Evolutionary conservation across 352 stramenopile genomes (phyloP).

Genomic region (Aphanomyces invadans): DNA sequence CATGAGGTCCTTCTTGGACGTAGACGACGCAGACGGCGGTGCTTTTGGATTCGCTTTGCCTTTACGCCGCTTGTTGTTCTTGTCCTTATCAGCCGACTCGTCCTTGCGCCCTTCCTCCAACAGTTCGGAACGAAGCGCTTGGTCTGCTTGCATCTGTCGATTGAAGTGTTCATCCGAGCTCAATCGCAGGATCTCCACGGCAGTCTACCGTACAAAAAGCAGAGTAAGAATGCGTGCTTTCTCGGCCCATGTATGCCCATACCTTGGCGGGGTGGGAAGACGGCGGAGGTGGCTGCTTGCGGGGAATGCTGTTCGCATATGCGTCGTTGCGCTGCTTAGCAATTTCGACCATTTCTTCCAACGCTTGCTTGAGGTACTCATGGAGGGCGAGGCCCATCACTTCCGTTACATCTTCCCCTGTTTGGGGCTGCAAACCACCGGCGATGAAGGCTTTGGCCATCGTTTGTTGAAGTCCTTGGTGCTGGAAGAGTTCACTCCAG

Average conservation of each 20-base stretch:
- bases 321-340: slow-evolving; percentile 64
- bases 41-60: slow-evolving; percentile 61
- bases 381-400: slow-evolving; percentile 78
- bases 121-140: slow-evolving; percentile 44
- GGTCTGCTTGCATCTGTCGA: slow-evolving; percentile 53
- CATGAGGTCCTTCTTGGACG: slow-evolving; percentile 3
- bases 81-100: slow-evolving; percentile 65
- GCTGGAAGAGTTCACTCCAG: slow-evolving; percentile 83
- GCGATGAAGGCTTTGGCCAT: slow-evolving; percentile 55
- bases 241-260: slow-evolving; percentile 21
- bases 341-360: slow-evolving; percentile 80
- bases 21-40: slow-evolving; percentile 29
- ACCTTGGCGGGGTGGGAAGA: slow-evolving; percentile 18
- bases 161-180: slow-evolving; percentile 77
- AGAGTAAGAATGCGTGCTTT: slow-evolving; percentile 32
- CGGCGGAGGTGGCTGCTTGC: slow-evolving; percentile 24
- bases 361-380: slow-evolving; percentile 78
- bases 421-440: slow-evolving; percentile 37
- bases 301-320: slow-evolving; percentile 39
- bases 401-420: slow-evolving; percentile 33
- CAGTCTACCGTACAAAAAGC: slow-evolving; percentile 27
- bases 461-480: slow-evolving; percentile 41
- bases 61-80: slow-evolving; percentile 82
- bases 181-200: slow-evolving; percentile 75
- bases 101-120: slow-evolving; percentile 75